Conservation (phyloP, 441 rosid species). For the Arabidopsis lyrata region DNA sequence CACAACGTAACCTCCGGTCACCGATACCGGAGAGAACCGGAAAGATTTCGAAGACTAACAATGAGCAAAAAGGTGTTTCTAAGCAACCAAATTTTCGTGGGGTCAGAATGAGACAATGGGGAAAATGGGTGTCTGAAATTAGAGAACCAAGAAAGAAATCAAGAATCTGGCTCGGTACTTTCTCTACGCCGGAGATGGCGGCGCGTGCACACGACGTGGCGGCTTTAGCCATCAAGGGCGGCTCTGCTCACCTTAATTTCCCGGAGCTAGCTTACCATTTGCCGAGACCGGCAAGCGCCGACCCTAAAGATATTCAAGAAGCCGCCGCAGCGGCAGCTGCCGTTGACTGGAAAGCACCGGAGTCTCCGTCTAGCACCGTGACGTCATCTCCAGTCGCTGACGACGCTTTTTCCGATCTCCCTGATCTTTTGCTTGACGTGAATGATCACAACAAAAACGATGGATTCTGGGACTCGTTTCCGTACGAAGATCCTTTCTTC, state of each 20-base stretch:
- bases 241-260: slow-evolving; percentile 65
- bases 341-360: slow-evolving; percentile 43
- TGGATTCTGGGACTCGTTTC: slow-evolving; percentile 53
- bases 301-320: slow-evolving; percentile 74
- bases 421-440: slow-evolving; percentile 63
- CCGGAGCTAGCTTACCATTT: slow-evolving; percentile 58
- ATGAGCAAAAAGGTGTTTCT: slow-evolving; percentile 27
- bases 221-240: slow-evolving; percentile 66
- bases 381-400: slow-evolving; percentile 44
- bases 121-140: slow-evolving; percentile 80
- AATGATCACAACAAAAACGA: slow-evolving; percentile 46
- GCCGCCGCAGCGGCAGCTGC: slow-evolving; percentile 69
- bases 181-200: slow-evolving; percentile 65
- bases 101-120: slow-evolving; percentile 78
- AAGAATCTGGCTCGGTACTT: slow-evolving; percentile 77
- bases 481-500: slow-evolving; percentile 52
- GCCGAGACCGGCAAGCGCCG: slow-evolving; percentile 59
- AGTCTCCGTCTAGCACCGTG: slow-evolving; percentile 49
- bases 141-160: slow-evolving; percentile 74
- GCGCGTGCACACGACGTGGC: slow-evolving; percentile 72
- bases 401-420: slow-evolving; percentile 71
- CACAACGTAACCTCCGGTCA: slow-evolving; percentile 35
- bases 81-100: slow-evolving; percentile 62
- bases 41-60: slow-evolving; percentile 24
- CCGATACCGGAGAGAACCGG: slow-evolving; percentile 31